These are phyloP conservation scores for Aspergillus tubingensis DNA, from an alignment of 2,329 filamentous ascomycete species.

Conservation along the genomic window DNA sequence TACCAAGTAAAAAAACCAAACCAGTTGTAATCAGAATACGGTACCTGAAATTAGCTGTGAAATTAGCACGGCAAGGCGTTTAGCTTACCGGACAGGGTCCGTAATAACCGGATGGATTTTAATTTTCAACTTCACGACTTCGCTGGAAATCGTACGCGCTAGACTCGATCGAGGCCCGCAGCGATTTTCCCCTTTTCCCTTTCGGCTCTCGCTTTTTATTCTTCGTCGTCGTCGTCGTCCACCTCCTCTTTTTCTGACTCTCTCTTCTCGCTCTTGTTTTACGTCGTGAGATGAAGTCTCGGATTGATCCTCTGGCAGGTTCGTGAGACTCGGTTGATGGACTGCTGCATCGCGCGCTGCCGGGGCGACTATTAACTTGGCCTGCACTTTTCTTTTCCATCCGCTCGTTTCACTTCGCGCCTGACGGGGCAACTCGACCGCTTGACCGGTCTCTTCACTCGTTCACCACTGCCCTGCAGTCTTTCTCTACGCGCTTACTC, in stretches of 20 bases:
- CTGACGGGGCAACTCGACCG: conserved; percentile 11
- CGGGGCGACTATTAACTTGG: conserved; percentile 14
- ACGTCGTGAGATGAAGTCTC: conserved; percentile 21
- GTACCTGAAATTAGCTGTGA: conserved; percentile 1
- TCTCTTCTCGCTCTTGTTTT: conserved; percentile 2
- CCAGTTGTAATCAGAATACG: background rate
- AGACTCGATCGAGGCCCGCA: conserved; percentile 12
- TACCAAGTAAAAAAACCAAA: background rate
- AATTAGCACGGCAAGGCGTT: background rate
- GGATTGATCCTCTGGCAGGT: conserved; percentile 32
- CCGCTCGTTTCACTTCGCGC: conserved; percentile 14
- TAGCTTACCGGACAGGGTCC: background rate
- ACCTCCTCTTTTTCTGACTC: conserved; percentile 14
- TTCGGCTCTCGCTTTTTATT: conserved; percentile 15
- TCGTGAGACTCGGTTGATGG: conserved; percentile 26
- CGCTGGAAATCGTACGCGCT: conserved; percentile 8
- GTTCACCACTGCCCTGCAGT: conserved; percentile 14
- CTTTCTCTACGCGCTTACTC: conserved; percentile 9
- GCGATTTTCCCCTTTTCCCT: conserved; percentile 23
- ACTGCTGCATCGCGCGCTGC: conserved; percentile 16
- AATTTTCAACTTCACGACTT: background rate
- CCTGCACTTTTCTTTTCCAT: conserved; percentile 10
- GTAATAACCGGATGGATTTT: background rate
- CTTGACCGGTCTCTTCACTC: conserved; percentile 17
- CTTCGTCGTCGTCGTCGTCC: conserved; percentile 8